Conservation (phyloP, 2,329 filamentous ascomycete genomes). For the Calonectria hawksworthii region DNA sequence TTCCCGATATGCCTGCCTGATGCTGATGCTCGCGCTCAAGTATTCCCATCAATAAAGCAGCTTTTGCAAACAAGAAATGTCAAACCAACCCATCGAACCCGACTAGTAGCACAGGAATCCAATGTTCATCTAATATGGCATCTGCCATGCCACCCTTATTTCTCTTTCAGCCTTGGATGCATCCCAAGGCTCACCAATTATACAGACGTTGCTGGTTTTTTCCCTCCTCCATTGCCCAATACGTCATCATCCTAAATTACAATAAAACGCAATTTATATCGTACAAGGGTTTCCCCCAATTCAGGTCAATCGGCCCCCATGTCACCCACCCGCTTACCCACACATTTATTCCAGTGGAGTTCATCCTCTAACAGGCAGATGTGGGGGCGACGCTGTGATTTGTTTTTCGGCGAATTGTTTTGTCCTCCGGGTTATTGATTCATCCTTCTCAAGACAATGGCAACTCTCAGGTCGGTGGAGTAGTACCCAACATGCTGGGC, state of each 20-base stretch:
- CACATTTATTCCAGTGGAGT: neutral
- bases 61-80: slow-evolving; percentile 35
- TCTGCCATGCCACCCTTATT: slow-evolving; percentile 14
- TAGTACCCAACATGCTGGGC: slow-evolving; percentile 61
- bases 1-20: slow-evolving; percentile 27
- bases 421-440: neutral
- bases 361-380: neutral
- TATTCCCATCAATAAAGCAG: slow-evolving; percentile 24
- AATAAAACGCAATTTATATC: slow-evolving; percentile 43
- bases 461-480: slow-evolving; percentile 53
- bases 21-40: slow-evolving; percentile 31
- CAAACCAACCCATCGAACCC: slow-evolving; percentile 34
- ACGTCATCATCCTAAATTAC: slow-evolving; percentile 42
- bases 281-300: slow-evolving; percentile 36
- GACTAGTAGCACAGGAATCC: slow-evolving; percentile 38
- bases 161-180: slow-evolving; percentile 5
- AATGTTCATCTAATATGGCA: slow-evolving; percentile 38
- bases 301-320: neutral
- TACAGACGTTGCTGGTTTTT: slow-evolving; percentile 22
- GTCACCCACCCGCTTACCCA: neutral
- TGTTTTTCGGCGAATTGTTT: neutral
- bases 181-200: slow-evolving; percentile 29
- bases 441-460: neutral
- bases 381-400: neutral
- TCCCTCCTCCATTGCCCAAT: slow-evolving; percentile 18